Evolutionary conservation across 352 stramenopile species (phyloP).

Genomic region (Phytophthora aleatoria): DNA sequence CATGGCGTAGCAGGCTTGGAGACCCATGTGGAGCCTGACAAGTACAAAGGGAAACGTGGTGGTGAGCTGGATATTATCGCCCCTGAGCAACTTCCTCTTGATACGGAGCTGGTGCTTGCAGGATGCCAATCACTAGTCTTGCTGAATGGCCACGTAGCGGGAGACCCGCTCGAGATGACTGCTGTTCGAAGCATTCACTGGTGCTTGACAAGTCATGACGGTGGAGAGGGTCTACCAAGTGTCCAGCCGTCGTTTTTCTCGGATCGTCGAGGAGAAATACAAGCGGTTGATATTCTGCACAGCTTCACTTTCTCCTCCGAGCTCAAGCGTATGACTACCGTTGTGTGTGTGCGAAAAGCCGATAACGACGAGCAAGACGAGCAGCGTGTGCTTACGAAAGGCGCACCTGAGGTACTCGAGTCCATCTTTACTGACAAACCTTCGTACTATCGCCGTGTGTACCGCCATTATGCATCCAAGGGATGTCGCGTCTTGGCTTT

Average conservation of each 20-base stretch:
- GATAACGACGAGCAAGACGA: slow-evolving; percentile 79
- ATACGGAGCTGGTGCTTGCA: slow-evolving; percentile 84
- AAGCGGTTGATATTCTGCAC: slow-evolving; percentile 96
- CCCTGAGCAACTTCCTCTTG: slow-evolving; percentile 90
- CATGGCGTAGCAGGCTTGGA: slow-evolving; percentile 92
- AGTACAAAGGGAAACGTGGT: slow-evolving; percentile 46
- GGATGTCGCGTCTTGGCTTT: slow-evolving; percentile 95
- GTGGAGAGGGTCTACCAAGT: slow-evolving; percentile 19
- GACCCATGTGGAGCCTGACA: slow-evolving; percentile 42
- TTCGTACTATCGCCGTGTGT: slow-evolving; percentile 88
- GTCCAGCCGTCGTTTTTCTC: slow-evolving; percentile 40
- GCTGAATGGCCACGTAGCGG: slow-evolving; percentile 95
- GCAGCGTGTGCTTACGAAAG: slow-evolving; percentile 95
- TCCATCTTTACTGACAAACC: slow-evolving; percentile 89
- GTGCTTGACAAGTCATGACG: slow-evolving; percentile 70
- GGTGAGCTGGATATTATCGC: slow-evolving; percentile 79
- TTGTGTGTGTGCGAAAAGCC: slow-evolving; percentile 86
- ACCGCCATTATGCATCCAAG: slow-evolving; percentile 79
- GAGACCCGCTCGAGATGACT: slow-evolving; percentile 98
- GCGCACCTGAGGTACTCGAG: slow-evolving; percentile 95
- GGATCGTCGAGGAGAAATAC: slow-evolving; percentile 37
- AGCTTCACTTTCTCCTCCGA: slow-evolving; percentile 96
- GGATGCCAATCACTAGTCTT: slow-evolving; percentile 98
- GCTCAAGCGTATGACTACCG: slow-evolving; percentile 97
- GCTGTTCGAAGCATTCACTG: slow-evolving; percentile 87